Percentiles rank a stretch among this genome's conserved stretches.
Conservation (phyloP, 345 rosid species). For the Brassica napus region DNA sequence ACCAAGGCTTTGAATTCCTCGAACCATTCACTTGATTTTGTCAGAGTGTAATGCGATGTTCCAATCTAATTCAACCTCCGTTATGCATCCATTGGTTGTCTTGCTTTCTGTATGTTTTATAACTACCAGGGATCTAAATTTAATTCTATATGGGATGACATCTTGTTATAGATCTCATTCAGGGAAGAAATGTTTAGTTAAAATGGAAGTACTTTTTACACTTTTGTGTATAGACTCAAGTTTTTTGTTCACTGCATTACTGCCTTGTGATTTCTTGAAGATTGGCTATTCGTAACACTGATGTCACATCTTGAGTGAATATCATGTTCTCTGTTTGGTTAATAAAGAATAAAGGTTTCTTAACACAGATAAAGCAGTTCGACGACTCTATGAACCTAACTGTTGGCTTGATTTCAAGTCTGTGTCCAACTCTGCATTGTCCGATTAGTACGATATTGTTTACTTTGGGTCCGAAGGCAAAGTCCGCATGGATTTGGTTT, state of each 20-base stretch:
- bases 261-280: neutral
- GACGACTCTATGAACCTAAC: neutral
- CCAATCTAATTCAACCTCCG: neutral
- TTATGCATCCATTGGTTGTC: neutral
- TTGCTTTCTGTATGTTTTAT: slow-evolving; percentile 16
- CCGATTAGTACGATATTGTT: no score
- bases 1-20: slow-evolving; percentile 71
- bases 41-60: neutral
- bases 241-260: neutral
- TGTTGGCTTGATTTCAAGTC: no score
- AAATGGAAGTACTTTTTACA: neutral
- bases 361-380: neutral
- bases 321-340: neutral
- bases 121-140: slow-evolving; percentile 21
- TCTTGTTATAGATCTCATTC: neutral
- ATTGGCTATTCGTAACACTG: neutral
- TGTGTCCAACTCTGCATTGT: no score
- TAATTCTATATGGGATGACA: neutral
- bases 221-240: neutral
- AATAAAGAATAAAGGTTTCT: neutral
- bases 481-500: no score
- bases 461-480: no score
- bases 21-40: slow-evolving; percentile 26
- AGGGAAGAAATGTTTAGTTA: neutral
- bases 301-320: neutral